Evolutionary conservation across 495 filamentous ascomycete species (phyloP).

Genomic region (Penicillium lividum): DNA sequence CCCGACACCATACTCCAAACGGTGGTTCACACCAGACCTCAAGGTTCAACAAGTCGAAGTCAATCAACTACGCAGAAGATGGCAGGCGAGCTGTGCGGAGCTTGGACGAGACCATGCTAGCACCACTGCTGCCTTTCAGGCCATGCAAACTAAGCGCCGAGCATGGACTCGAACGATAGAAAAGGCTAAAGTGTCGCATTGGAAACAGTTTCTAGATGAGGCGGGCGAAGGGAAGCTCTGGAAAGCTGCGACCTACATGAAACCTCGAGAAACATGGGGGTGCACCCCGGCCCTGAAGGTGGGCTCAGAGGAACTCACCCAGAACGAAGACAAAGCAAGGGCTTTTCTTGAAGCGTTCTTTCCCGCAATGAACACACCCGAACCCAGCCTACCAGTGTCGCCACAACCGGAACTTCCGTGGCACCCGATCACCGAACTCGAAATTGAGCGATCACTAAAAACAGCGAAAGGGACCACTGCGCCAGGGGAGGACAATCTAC

Average conservation of each 20-base stretch:
- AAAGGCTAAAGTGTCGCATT: slow-evolving; percentile 19
- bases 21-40: slow-evolving; percentile 28
- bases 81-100: slow-evolving; percentile 17
- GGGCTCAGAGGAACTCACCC: slow-evolving; percentile 8
- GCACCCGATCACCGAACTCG: slow-evolving; percentile 25
- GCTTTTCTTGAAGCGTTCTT: slow-evolving; percentile 31
- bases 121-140: slow-evolving; percentile 2
- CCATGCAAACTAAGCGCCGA: slow-evolving; percentile 19
- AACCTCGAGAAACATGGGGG: slow-evolving; percentile 21
- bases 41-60: slow-evolving; percentile 22
- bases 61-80: slow-evolving; percentile 20
- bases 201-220: slow-evolving; percentile 22
- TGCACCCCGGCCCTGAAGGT: slow-evolving; percentile 19
- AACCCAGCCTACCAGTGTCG: not conserved
- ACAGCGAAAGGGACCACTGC: slow-evolving; percentile 24
- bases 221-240: slow-evolving; percentile 23
- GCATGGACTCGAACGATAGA: slow-evolving; percentile 18
- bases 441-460: slow-evolving; percentile 25
- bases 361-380: slow-evolving; percentile 21
- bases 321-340: slow-evolving; percentile 27
- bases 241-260: slow-evolving; percentile 30
- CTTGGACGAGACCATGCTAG: slow-evolving; percentile 9
- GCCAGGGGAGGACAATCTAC: not conserved
- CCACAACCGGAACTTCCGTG: slow-evolving; percentile 17
- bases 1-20: slow-evolving; percentile 26